Percentiles rank a stretch among this genome's conserved stretches.
These are phyloP conservation scores for Cladochytrium tenue DNA, from an alignment of 371 early-diverging fungal species.

Conservation along the genomic window DNA sequence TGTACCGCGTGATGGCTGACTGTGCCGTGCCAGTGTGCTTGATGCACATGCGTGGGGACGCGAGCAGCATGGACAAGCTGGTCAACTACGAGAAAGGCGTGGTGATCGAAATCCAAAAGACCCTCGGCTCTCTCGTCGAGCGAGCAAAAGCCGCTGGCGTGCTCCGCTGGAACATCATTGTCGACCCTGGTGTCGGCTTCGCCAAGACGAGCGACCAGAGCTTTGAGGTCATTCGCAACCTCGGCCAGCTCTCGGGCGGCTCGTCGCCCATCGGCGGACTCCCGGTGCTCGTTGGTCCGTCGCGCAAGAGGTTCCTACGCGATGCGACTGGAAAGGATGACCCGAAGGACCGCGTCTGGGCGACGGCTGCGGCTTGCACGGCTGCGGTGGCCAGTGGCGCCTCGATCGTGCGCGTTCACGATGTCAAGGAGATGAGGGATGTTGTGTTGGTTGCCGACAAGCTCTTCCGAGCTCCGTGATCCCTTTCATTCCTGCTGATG, in stretches of 20 bases:
- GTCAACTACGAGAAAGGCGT: slow-evolving; percentile 78
- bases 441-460: slow-evolving; percentile 20
- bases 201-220: slow-evolving; percentile 88
- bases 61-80: slow-evolving; percentile 81
- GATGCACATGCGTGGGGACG: slow-evolving; percentile 96
- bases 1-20: slow-evolving; percentile 78
- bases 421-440: slow-evolving; percentile 59
- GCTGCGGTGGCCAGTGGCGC: slow-evolving; percentile 88
- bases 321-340: slow-evolving; percentile 60
- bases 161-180: slow-evolving; percentile 90
- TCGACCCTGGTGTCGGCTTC: slow-evolving; percentile 97
- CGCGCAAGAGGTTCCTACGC: slow-evolving; percentile 74
- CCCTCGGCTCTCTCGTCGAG: slow-evolving; percentile 67
- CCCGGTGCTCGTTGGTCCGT: slow-evolving; percentile 86
- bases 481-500: neutral
- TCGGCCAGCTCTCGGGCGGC: slow-evolving; percentile 27
- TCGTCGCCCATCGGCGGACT: slow-evolving; percentile 47
- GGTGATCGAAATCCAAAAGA: slow-evolving; percentile 68
- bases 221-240: slow-evolving; percentile 70
- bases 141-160: slow-evolving; percentile 78
- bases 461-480: slow-evolving; percentile 11
- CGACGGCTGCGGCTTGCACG: slow-evolving; percentile 91
- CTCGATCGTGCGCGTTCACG: slow-evolving; percentile 87
- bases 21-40: slow-evolving; percentile 83
- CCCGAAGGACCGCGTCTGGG: slow-evolving; percentile 80